phyloP scores from a whole-genome alignment of 768 basidiomycete genomes.

The Agaricus subrufescens region DNA sequence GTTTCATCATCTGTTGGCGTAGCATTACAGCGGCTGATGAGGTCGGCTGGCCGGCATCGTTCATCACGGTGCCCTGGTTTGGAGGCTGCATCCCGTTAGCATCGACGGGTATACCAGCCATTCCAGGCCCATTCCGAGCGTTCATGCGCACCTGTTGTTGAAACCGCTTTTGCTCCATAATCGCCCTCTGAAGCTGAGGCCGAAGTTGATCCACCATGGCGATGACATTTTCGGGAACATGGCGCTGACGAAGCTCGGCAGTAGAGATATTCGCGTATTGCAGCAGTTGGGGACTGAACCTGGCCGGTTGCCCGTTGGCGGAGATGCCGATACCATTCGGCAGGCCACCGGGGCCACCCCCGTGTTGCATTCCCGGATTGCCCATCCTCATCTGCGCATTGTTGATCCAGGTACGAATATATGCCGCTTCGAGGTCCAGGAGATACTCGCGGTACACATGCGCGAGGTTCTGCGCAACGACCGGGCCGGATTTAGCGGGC shows the following conservation, averaged over 20 bases:
- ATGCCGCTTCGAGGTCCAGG: slow-evolving; percentile 49
- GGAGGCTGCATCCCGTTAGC: slow-evolving; percentile 10
- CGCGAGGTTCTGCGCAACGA: slow-evolving; percentile 52
- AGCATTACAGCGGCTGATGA: background rate
- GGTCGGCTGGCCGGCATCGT: slow-evolving; percentile 2
- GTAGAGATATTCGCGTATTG: slow-evolving; percentile 40
- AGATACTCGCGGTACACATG: slow-evolving; percentile 61
- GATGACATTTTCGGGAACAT: slow-evolving; percentile 47
- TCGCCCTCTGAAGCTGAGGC: slow-evolving; percentile 34
- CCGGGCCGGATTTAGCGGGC: slow-evolving; percentile 60
- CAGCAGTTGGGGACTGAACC: slow-evolving; percentile 16
- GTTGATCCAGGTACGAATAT: slow-evolving; percentile 37
- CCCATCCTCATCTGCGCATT: slow-evolving; percentile 9
- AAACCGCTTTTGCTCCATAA: slow-evolving; percentile 34
- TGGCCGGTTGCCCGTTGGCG: background rate
- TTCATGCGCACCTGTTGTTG: slow-evolving; percentile 22
- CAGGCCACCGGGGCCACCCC: background rate
- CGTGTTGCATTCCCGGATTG: background rate
- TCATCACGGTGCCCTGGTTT: slow-evolving; percentile 9
- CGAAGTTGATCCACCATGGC: slow-evolving; percentile 54
- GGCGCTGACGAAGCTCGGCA: slow-evolving; percentile 48
- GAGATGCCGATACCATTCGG: background rate
- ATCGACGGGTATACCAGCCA: slow-evolving; percentile 9
- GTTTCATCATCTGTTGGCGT: slow-evolving; percentile 13
- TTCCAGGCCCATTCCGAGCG: slow-evolving; percentile 9